Evolutionary conservation across 441 rosid species (phyloP), one percentile per base, ranked within the genome.

Genomic region (Brassica balearica): DNA sequence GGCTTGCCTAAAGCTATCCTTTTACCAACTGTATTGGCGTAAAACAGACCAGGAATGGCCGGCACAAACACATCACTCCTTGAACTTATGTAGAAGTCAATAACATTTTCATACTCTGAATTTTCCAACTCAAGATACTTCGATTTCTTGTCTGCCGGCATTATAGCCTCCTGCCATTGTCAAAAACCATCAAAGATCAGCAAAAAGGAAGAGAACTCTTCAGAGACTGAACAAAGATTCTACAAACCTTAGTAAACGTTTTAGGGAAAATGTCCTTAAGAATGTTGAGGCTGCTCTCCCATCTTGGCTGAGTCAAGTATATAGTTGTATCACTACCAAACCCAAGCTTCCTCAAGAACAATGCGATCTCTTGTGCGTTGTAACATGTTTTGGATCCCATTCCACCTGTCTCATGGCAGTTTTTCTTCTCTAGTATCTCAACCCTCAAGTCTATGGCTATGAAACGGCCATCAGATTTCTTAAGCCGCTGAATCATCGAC

Each of bases 21-120:
- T 84, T 92, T 91, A 60, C 98, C 99, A 12, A 92, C 99, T 64
- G 92, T 92, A 71, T 96, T 96, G 55, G 98, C 92, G 12, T 96
- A 96, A 84, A 96, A 93, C 55, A 93, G 86, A 71, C 99, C 99
- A 0, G 99, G 89, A 83, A 93, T 93, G 70, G 98, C 98, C 0
- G 98, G 99, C 19, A 96, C 97, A 73, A 93, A 96, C 22, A 90
- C 92, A 63, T 93, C 97, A 68, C 98, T 92, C 55, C 72, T 81
- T 17, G 97, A 85, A 81, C 97, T 91, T 29, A 96, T 68, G 88
- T 96, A 87, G 94, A 90, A 93, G 85, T 96, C 97, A 2, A 96
- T 87, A 34, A 90, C 93, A 83, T 92, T 93, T 74, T 96, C 99
- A 36, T 85, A 83, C 80, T 92, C 97, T 0, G 97, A 91, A 68